Conservation (phyloP, 106 monocot genomes). For the Ottelia alismoides region DNA sequence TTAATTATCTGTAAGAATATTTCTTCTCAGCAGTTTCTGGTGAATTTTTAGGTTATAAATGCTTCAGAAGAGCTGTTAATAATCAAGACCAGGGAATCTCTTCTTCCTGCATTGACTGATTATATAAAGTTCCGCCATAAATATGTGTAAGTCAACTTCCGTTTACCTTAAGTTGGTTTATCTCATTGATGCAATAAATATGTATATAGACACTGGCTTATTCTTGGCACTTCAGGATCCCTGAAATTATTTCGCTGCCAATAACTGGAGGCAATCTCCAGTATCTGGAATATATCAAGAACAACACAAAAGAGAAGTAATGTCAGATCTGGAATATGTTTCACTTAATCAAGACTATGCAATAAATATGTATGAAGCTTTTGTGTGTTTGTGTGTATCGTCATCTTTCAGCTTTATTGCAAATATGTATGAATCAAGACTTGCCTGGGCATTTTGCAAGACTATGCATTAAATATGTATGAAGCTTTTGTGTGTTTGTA, state of each 20-base stretch:
- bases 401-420: too few species aligned
- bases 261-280: slow-evolving; percentile 68
- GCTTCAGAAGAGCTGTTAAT: slow-evolving; percentile 86
- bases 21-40: not conserved
- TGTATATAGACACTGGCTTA: too few species aligned
- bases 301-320: slow-evolving; percentile 71
- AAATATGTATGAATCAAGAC: too few species aligned
- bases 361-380: too few species aligned
- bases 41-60: slow-evolving; percentile 42
- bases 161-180: too few species aligned
- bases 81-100: slow-evolving; percentile 86
- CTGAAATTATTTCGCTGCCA: slow-evolving; percentile 77
- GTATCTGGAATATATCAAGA: slow-evolving; percentile 88
- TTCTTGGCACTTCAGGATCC: slow-evolving; percentile 68
- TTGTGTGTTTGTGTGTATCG: too few species aligned
- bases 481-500: too few species aligned
- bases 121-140: slow-evolving; percentile 91
- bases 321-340: too few species aligned
- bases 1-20: not conserved
- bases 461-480: too few species aligned
- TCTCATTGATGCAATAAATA: too few species aligned
- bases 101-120: slow-evolving; percentile 62
- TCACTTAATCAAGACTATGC: too few species aligned
- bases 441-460: too few species aligned
- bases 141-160: slow-evolving; percentile 98